Base-by-base conservation (phyloP, 805 yeast genomes). In the Ogataea sp. region DNA sequence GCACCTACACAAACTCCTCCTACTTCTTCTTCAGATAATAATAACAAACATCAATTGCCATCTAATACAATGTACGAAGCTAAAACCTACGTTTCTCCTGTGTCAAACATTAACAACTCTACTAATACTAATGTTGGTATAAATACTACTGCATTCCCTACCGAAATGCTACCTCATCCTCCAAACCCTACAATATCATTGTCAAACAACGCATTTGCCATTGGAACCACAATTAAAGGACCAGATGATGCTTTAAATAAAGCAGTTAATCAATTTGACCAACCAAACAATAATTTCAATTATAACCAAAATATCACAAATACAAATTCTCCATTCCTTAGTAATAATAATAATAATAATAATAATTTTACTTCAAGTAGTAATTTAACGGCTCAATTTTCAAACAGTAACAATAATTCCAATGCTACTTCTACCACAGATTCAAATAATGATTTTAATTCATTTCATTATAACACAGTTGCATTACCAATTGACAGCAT, bases 181-280 rank as follows among this genome's bases (percentile, higher is more conserved):
- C 66, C 78, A 1, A 66, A 78, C 5, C 84, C 89, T 16, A 80
- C 90, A 2, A 81, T 84, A 2, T 88, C 88, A 0, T 59, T 82
- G 9, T 68, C 78, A 36, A 73, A 74, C 43, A 71, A 70, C 41
- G 71, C 81, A 2, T 70, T 77, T 58, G 89, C 75, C 2, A 73
- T 79, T 58, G 89, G 88, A 2, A 80, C 87, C 5, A 80, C 83
- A 1, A 67, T 73, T 9, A 64, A 62, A 35, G 56, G 65, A 3
- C 61, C 60, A 21, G 61, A 58, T 25, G 52, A 47, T 32, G 58
- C 56, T 26, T 43, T 55, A 16, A 55, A 53, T 40, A 50, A 58
- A 50, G 48, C 66, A 48, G 44, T 65, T 50, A 49, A 53, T 52
- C 55, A 68, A 35, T 46, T 55, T 27, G 61, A 58, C 55, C 43